These are phyloP conservation scores for Geotrichum phurueaensis DNA, from an alignment of 1,139 yeast genomes.

Conservation along the genomic window DNA sequence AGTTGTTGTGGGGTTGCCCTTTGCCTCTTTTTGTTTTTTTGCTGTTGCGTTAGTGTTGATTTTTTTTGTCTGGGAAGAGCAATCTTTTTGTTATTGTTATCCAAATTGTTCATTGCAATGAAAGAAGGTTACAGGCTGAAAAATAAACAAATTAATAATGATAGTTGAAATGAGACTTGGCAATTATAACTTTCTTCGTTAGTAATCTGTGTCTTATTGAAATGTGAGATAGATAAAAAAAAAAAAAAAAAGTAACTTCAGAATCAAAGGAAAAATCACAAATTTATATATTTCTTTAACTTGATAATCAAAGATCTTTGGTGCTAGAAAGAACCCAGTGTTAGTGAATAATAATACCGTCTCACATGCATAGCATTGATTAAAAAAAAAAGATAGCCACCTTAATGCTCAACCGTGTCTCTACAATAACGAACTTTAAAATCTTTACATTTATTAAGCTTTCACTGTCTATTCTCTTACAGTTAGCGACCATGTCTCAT, in stretches of 20 bases:
- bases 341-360: not conserved
- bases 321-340: not conserved
- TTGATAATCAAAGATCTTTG: not conserved
- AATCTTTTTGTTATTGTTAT: not conserved
- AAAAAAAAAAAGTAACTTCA: not conserved
- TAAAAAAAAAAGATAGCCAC: not conserved
- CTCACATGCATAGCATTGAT: not conserved
- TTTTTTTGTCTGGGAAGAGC: constrained; percentile 20
- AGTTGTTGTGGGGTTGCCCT: constrained; percentile 80
- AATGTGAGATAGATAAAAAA: not conserved
- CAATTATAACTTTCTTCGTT: not conserved
- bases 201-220: not conserved
- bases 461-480: not conserved
- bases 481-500: not conserved
- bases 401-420: not conserved
- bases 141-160: not conserved
- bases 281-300: not conserved
- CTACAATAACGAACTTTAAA: not conserved
- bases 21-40: constrained; percentile 38
- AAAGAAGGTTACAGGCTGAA: not conserved
- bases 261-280: not conserved
- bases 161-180: not conserved
- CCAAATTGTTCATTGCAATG: constrained; percentile 8
- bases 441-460: not conserved
- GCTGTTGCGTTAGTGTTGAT: constrained; percentile 38